Percentiles rank a stretch among this genome's conserved stretches.
Conservation (phyloP, 208 protist genomes). For the Acanthamoeba royreba region DNA sequence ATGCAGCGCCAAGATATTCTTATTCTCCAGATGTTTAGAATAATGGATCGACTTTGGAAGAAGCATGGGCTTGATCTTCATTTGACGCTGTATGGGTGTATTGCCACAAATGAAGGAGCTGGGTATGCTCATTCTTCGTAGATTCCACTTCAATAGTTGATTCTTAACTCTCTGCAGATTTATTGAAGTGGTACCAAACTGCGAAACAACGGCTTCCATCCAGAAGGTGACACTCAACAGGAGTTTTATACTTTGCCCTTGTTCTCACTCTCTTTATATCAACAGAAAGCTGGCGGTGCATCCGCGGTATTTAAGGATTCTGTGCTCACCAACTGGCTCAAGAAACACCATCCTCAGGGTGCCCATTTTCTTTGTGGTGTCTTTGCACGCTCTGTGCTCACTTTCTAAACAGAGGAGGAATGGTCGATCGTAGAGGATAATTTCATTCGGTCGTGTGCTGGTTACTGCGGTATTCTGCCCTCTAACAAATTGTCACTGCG, state of each 20-base stretch:
- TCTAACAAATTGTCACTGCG: background rate
- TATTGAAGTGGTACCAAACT: conserved; percentile 77
- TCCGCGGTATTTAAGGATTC: background rate
- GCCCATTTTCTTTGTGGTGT: background rate
- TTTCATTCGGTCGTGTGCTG: conserved; percentile 80
- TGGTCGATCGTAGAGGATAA: background rate
- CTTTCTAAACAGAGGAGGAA: background rate
- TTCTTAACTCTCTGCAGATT: conserved; percentile 50
- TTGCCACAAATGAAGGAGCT: conserved; percentile 73
- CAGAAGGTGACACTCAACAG: conserved; percentile 53
- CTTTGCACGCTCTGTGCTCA: background rate
- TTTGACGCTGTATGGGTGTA: conserved; percentile 66
- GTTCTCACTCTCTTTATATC: background rate
- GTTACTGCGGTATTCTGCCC: conserved; percentile 74
- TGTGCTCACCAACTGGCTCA: background rate
- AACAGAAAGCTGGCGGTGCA: background rate
- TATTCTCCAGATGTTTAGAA: conserved; percentile 75
- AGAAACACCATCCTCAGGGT: background rate
- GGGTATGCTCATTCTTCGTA: conserved; percentile 42
- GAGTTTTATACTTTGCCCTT: too few species aligned
- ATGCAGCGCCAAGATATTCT: conserved; percentile 80
- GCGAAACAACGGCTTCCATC: conserved; percentile 73
- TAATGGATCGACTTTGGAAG: conserved; percentile 65
- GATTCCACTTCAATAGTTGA: background rate
- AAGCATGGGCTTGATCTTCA: conserved; percentile 61